Base-by-base conservation (phyloP, 2,329 filamentous ascomycete species). In the Microcyclospora pomicola region DNA sequence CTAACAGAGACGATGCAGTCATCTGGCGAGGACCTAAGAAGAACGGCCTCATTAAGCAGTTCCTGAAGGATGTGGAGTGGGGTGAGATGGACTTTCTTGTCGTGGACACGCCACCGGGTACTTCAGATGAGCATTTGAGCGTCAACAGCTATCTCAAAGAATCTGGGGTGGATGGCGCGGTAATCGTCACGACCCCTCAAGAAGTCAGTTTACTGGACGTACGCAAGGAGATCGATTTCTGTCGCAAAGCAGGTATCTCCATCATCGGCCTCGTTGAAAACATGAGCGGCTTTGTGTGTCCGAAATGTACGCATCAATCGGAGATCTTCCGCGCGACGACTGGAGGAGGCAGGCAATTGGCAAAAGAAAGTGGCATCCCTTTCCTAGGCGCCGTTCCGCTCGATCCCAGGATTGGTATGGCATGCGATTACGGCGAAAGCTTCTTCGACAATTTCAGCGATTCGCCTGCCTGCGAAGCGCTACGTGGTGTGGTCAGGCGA, bases 11-110 rank as follows among this genome's bases (percentile, higher is more conserved):
- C 59, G 87, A 94, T 55, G 91, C 91, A 3, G 80, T 98, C 31
- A 98, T 98, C 49, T 98, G 91, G 91, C 75, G 91, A 36, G 91
- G 91, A 0, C 82, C 91, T 2, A 98, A 98, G 73, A 98, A 98
- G 72, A 98, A 96, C 54, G 91, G 91, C 0, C 65, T 98, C 40
- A 96, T 98, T 57, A 98, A 98, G 67, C 83, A 92, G 59, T 98
- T 98, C 51, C 64, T 98, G 36, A 95, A 93, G 66, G 92, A 98
- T 54, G 91, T 98, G 6, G 85, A 92, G 56, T 98, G 92, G 91
- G 91, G 91, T 9, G 82, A 92, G 43, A 67, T 96, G 60, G 91
- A 98, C 55, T 93, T 88, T 49, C 58, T 98, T 41, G 71, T 98
- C 36, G 85, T 96, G 9, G 91, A 98, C 59, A 98, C 91, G 1